Base-by-base conservation (phyloP, 768 basidiomycete genomes). In the Russula compacta region DNA sequence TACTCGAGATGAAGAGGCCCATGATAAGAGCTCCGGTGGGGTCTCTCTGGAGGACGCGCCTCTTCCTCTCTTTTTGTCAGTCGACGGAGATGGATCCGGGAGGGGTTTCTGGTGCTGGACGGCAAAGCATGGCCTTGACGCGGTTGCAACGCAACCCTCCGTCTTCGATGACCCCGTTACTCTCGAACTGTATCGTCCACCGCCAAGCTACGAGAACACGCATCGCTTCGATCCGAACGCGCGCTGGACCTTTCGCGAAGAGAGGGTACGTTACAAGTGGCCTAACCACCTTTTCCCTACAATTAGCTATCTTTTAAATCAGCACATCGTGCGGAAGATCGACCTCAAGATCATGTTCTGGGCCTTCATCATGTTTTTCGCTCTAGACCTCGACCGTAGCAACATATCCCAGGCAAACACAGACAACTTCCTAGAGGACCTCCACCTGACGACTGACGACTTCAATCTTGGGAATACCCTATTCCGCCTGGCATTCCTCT, bases 1-100 rank as follows among this genome's bases (percentile, higher is more conserved):
- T 9, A 60, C 64, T 12, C 54, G 59, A 8, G 64, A 64, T 11
- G 38, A 56, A 39, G 56, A 53, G 32, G 15, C 58, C 49, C 32
- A 58, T 38, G 67, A 65, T n/a, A 70, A 69, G 58, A 61, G 57
- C 42, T 61, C 59, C 15, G 29, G 62, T 50, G 61, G 58, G 55
- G 55, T 66, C n/a, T 64, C 66, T 29, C 56, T 59, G 35, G 68
- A 66, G 21, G 50, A 61, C 6, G 60, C 58, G 19, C 55, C 60
- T 9, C 58, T 58, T 2, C 58, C 60, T 14, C 53, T 69, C 21
- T 64, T 57, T 19, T 60, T 55, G 24, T 58, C 61, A 42, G n/a
- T 46, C 1, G 42, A 53, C 8, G 69, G 75, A 9, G 53, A 53
- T 17, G 32, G 32, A n/a, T 9, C 9, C 6, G 9, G 7, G 32